Evolutionary conservation across 202 grass and related monocot species (phyloP), one percentile per base, ranked within the genome.

Genomic region (Digitaria exilis): DNA sequence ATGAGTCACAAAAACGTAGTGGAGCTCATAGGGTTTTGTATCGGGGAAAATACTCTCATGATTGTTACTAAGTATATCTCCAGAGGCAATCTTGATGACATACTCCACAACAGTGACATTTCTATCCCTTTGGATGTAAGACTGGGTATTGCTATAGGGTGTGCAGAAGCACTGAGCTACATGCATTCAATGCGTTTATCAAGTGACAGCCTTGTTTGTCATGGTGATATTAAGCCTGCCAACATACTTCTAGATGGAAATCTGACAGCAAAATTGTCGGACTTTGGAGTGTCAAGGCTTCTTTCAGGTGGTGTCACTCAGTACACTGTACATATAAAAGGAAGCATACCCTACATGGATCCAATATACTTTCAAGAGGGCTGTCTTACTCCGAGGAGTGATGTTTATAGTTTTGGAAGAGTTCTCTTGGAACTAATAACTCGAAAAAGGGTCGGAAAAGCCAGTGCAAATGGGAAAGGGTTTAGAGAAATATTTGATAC

Each of bases 151-250:
- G 78, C 85, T 6, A 62, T 87, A 8, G 78, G 71, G 2, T 87
- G 78, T 61, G 85, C 85, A 87, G 62, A 76, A 60, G 85, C 78
- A 76, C 42, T 87, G 41, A 51, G 61, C 41, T 87, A 87, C 78
- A 76, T 87, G 78, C 84, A 87, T 81, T 87, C 78, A 2, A 63
- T 69, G 70, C 69, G 76, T 76, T 22, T 75, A 48, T 75, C 70
- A 48, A 41, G 17, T 26, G 78, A 51, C 32, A 84, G 30, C 22
- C 63, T 80, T 37, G 65, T 90, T 24, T 80, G 77, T 26, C 90
- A 90, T 64, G 76, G 88, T 21, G 90, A 92, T 77, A 71, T 92
- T 59, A 92, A 92, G 69, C 90, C 90, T 12, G 76, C 58, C 9
- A 92, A 90, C 58, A 92, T 92, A 14, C 90, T 92, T 76, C 41